Percentiles rank a stretch among this genome's conserved stretches.
Conservation (phyloP, 805 yeast genomes). For the Ogataea wickerhamii region DNA sequence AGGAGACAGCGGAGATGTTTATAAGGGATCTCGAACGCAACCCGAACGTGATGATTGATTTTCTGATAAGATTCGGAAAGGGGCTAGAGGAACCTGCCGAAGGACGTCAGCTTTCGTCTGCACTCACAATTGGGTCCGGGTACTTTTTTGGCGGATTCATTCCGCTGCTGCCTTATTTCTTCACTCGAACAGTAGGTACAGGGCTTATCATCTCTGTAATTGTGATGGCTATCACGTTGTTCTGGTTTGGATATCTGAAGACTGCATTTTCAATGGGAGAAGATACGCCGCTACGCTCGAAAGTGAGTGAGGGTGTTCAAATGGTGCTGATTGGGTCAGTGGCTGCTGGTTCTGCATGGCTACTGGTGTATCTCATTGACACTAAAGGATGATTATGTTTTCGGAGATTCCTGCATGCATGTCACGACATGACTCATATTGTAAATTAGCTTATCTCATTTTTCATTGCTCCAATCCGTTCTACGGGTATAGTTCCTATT, state of each 20-base stretch:
- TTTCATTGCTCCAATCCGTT: background rate
- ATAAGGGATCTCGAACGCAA: constrained; percentile 72
- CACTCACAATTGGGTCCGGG: constrained; percentile 83
- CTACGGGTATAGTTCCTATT: too few species aligned
- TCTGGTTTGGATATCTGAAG: constrained; percentile 82
- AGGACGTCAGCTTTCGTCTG: constrained; percentile 83
- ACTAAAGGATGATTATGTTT: constrained; percentile 2
- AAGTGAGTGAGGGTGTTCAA: constrained; percentile 76
- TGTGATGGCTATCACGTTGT: constrained; percentile 82
- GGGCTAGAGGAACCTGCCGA: constrained; percentile 96
- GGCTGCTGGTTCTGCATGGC: constrained; percentile 98
- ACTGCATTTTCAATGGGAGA: constrained; percentile 82
- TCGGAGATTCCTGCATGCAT: background rate
- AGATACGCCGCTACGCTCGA: constrained; percentile 57
- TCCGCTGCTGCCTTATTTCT: constrained; percentile 89
- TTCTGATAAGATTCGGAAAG: constrained; percentile 81
- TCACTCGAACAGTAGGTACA: constrained; percentile 65
- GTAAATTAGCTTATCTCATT: constrained; percentile 1
- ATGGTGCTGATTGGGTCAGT: constrained; percentile 96
- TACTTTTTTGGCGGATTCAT: constrained; percentile 91
- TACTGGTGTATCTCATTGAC: constrained; percentile 76
- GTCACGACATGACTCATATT: too few species aligned
- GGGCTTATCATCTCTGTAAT: constrained; percentile 74
- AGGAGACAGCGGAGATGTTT: constrained; percentile 69
- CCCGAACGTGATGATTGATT: constrained; percentile 79